These are phyloP conservation scores for Saccharomyces hybrid DNA, from an alignment of 1,139 yeast species.

Conservation along the genomic window DNA sequence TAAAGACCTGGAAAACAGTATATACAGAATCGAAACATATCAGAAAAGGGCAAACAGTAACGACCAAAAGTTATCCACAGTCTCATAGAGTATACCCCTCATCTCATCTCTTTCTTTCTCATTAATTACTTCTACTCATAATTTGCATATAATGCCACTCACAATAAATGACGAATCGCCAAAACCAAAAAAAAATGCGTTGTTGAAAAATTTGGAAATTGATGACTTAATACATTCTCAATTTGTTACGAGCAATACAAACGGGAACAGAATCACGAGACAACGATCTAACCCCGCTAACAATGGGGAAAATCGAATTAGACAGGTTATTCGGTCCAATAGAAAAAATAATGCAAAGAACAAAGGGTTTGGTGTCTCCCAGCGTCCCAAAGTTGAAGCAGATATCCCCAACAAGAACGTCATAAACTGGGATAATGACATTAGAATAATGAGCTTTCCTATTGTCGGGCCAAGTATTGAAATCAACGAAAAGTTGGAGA, in stretches of 20 bases:
- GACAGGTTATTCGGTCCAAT: background rate
- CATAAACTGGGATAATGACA: background rate
- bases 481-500: conserved; percentile 1
- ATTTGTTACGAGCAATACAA: background rate
- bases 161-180: conserved; percentile 7
- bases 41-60: background rate
- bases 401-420: background rate
- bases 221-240: background rate
- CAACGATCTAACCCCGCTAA: background rate
- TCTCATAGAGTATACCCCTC: too few species aligned
- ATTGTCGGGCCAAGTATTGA: background rate
- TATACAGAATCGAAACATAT: background rate
- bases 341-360: background rate
- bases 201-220: conserved; percentile 1
- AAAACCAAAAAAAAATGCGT: conserved; percentile 10
- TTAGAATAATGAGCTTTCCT: background rate
- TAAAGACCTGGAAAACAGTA: background rate
- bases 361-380: background rate
- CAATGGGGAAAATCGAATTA: background rate
- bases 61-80: background rate
- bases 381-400: background rate
- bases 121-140: background rate
- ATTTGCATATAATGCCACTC: background rate
- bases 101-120: background rate
- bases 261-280: background rate